Evolutionary conservation across 495 filamentous ascomycete genomes (phyloP), one percentile per base, ranked within the genome.

Genomic region (Annulohypoxylon moriforme): DNA sequence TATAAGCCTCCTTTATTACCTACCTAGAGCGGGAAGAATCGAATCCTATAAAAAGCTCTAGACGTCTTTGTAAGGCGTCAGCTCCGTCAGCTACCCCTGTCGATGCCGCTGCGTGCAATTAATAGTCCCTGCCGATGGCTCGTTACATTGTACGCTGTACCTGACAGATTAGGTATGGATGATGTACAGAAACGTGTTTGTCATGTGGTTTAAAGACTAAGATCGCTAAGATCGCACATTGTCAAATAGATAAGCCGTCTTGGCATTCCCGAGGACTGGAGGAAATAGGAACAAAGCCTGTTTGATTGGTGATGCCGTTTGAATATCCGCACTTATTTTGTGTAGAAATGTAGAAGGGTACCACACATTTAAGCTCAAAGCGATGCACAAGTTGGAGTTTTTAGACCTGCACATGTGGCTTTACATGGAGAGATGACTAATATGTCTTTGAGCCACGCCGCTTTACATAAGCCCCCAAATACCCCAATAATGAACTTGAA

Each of bases 141-240:
- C 6, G 69, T 67, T 67, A 72, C 64, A 63, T 72, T 49, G 63
- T 56, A 34, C 64, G 34, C 27, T 47, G 68, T 58, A 38, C 40
- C 58, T 67, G 24, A 11, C 58, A 67, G 63, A 29, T 29, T 6
- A n/a, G n/a, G n/a, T n/a, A 29, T 29, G 27, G 27, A 31, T 62
- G 69, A 72, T 59, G 57, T 47, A 71, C 46, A 60, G 29, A 14
- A 63, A 34, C 42, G 22, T 57, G 38, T 13, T 56, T 13, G 44
- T 42, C 47, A 40, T 56, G 49, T 66, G 38, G 22, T 29, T 60
- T 36, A 9, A 9, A 11, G 33, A 60, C 3, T 22, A 46, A 10
- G 33, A 60, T 59, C 53, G 40, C 36, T 34, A 18, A 50, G 58
- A 47, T 61, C 11, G 58, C 33, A 36, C 33, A 36, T 11, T 11